Evolutionary conservation across 148 eudicot species (phyloP).

Genomic region (Agrostemma githago): DNA sequence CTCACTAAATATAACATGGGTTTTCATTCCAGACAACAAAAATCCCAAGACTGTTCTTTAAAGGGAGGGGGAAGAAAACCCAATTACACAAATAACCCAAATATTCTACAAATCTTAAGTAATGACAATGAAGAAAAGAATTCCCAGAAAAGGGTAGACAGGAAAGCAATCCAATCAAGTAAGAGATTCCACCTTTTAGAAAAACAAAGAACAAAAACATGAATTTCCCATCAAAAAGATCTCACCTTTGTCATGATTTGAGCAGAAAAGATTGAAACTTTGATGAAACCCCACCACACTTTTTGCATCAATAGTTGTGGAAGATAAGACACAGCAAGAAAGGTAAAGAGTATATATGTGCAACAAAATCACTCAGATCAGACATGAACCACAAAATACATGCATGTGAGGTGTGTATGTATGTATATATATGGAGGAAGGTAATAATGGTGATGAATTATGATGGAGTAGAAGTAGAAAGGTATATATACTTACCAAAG

Average conservation of each 20-base stretch:
- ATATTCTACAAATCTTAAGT: constrained; percentile 10
- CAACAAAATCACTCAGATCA: constrained; percentile 13
- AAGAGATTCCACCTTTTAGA: constrained; percentile 2
- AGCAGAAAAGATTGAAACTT: constrained; percentile 24
- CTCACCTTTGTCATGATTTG: constrained; percentile 28
- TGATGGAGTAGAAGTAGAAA: background rate
- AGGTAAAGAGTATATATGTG: background rate
- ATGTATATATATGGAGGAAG: background rate
- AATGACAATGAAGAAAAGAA: constrained; percentile 31
- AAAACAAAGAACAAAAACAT: background rate
- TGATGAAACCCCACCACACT: constrained; percentile 18
- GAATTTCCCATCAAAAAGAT: constrained; percentile 19
- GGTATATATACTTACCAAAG: background rate
- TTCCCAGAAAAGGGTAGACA: background rate
- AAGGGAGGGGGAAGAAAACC: constrained; percentile 17
- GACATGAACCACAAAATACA: constrained; percentile 21
- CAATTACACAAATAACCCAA: constrained; percentile 9
- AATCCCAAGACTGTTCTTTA: constrained; percentile 11
- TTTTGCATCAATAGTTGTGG: background rate
- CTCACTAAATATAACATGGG: constrained; percentile 13
- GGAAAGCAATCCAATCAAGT: constrained; percentile 7
- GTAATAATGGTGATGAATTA: background rate
- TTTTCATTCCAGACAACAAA: constrained; percentile 11
- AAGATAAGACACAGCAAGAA: constrained; percentile 19
- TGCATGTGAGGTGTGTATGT: constrained; percentile 7